Evolutionary conservation across 345 rosid genomes (phyloP), one percentile per base, ranked within the genome.

Genomic region (Dimocarpus longan): DNA sequence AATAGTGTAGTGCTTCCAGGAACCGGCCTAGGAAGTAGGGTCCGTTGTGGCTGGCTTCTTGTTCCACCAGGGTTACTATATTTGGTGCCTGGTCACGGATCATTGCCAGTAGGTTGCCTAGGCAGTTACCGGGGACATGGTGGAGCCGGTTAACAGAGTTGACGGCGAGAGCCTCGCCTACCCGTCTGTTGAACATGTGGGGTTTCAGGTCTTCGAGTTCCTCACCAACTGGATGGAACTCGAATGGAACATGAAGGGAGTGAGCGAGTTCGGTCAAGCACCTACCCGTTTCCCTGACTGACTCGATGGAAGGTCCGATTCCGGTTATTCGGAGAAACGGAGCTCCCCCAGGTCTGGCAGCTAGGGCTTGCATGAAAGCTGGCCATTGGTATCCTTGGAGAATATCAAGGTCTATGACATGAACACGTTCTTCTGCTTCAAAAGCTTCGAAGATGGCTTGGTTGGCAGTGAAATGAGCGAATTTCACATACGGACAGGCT

Each of bases 361-460:
- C 91, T 9, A 91, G 82, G 64, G 92, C 94, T 82, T 89, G 94
- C 94, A 91, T 91, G 86, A 91, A 86, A 54, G 94, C 94, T 8
- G 94, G 94, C 94, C 94, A 91, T 60, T 91, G 94, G 84, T 91
- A 91, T 28, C 94, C 94, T 54, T 91, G 94, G 59, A 81, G 90
- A 76, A 91, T 91, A 78, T 91, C 92, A 8, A 91, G 86, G 77
- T 91, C 94, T 19, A 91, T 89, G 44, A 91, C 89, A 63, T 91
- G 94, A 44, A 89, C 94, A n/a, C 92, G 91, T 70, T 88, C 92
- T 76, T 91, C 94, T 7, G 88, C 80, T 82, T 91, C 94, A n/a
- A 89, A 88, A 5, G 94, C 92, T 76, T 89, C 92, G 4, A 91
- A 91, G 67, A 89, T 88, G 62, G 90, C 94, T 77, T 91, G 94